Evolutionary conservation across 352 stramenopile species (phyloP), one percentile per base, ranked within the genome.

Genomic region (Peronospora destructor): DNA sequence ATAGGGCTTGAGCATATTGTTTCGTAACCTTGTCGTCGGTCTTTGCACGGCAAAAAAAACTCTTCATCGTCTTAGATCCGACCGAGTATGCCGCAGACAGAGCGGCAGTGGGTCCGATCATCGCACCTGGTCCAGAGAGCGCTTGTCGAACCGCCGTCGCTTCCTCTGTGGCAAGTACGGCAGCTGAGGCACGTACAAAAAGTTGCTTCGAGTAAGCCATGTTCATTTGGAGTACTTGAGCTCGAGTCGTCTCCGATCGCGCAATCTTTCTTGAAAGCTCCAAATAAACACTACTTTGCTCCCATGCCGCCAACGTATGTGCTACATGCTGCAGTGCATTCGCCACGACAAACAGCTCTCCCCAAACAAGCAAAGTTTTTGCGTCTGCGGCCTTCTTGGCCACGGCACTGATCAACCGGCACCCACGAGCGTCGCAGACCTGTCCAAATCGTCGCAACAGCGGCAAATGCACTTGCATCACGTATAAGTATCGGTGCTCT

Each of bases 401-500:
- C 49, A 68, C 26, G 0, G 5, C 11, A 2, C 30, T 50, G 28
- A 65, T 50, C 36, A 62, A 48, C 4, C 14, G 53, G 1, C 47
- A 34, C 11, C 61, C 61, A 12, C 49, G 66, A 38, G 47, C 54
- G n/a, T 71, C 61, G 9, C 61, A 65, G 9, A 65, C 36, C 29
- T 66, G 54, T 11, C 38, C 23, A 53, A 75, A 75, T 30, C 45
- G 61, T 45, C 30, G 55, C 25, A 90, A 55, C 40, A 90, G 53
- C 19, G 61, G 59, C 13, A 82, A 55, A 23, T 84, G 66, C 34
- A 91, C 79, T 41, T 91, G 76, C 26, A 75, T 72, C 7, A 91
- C 64, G 53, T 91, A 91, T 50, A 91, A n/a, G 37, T 86, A 88
- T 2, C 76, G 64, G 41, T 87, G 74, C 39, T 85, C 65, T 16